Conservation (phyloP, 768 basidiomycete species). For the Trametes punicea region DNA sequence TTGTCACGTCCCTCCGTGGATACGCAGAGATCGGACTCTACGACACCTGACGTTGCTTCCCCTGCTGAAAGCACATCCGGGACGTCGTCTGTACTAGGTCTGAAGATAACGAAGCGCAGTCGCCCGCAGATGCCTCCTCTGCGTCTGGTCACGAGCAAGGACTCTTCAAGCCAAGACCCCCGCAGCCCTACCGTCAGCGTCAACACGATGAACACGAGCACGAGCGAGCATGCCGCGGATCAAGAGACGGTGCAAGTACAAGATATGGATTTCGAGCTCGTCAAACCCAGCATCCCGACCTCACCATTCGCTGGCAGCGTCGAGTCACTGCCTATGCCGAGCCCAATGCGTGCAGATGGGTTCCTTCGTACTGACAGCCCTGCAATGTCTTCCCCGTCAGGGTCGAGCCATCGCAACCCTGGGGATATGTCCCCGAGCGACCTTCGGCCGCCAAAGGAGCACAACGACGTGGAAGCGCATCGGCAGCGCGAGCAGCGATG, state of each 20-base stretch:
- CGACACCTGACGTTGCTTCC: constrained; percentile 35
- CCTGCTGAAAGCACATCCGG: constrained; percentile 34
- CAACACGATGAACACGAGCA: constrained; percentile 13
- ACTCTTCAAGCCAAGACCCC: constrained; percentile 29
- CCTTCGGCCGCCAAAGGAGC: not conserved
- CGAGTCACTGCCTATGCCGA: constrained; percentile 20
- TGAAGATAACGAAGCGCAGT: constrained; percentile 11
- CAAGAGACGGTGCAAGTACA: constrained; percentile 68
- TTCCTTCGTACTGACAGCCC: constrained; percentile 32
- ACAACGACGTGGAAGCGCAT: constrained; percentile 48
- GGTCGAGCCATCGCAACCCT: constrained; percentile 7
- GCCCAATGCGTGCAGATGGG: constrained; percentile 19
- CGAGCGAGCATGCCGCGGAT: constrained; percentile 26
- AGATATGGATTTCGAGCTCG: constrained; percentile 80
- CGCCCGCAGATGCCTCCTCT: constrained; percentile 9
- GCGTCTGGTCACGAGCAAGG: constrained; percentile 13
- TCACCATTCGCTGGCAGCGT: constrained; percentile 21
- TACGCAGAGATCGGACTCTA: constrained; percentile 26
- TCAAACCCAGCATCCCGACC: constrained; percentile 52
- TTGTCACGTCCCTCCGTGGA: constrained; percentile 19
- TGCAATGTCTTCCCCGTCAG: constrained; percentile 28
- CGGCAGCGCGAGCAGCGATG: constrained; percentile 75
- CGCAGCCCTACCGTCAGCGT: constrained; percentile 27
- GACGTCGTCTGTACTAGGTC: constrained; percentile 33
- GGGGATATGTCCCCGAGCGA: constrained; percentile 7